A percentile compares a stretch with the other conserved stretches of the same genome.
phyloP scores from a whole-genome alignment of 768 basidiomycete species.

The Hebeloma cylindrosporum region DNA sequence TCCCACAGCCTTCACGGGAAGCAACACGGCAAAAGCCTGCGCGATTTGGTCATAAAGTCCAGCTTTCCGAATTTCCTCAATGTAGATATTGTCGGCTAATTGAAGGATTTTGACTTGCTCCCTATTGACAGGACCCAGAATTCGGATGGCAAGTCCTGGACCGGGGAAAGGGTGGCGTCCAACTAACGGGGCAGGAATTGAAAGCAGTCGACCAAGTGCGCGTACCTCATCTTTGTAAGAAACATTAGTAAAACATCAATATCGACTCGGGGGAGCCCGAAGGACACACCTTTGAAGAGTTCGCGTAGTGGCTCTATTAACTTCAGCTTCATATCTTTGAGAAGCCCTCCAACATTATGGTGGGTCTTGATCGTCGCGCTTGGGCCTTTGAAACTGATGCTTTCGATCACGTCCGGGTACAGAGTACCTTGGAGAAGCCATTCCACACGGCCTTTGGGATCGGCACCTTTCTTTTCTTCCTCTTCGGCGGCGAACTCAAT shows the following conservation, averaged over 20 bases:
- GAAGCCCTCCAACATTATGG: conserved; percentile 95
- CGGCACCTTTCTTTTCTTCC: conserved; percentile 66
- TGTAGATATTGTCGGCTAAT: conserved; percentile 92
- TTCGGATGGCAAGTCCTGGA: conserved; percentile 96
- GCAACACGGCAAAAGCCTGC: conserved; percentile 93
- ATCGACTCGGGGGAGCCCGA: conserved; percentile 10
- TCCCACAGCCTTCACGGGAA: conserved; percentile 96
- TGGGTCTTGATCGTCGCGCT: conserved; percentile 99
- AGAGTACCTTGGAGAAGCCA: conserved; percentile 98
- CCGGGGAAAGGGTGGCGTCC: conserved; percentile 99
- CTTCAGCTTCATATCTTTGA: conserved; percentile 98
- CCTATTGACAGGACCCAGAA: conserved; percentile 91
- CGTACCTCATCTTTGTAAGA: conserved; percentile 99
- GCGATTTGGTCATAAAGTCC: conserved; percentile 90
- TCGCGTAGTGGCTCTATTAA: conserved; percentile 96
- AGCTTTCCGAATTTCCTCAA: conserved; percentile 95
- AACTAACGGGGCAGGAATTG: conserved; percentile 90
- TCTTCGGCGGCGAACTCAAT: conserved; percentile 80
- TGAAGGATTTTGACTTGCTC: conserved; percentile 92
- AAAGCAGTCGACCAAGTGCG: conserved; percentile 84
- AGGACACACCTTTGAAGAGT: conserved; percentile 85
- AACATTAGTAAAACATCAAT: too few relatives aligned
- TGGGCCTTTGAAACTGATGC: conserved; percentile 98
- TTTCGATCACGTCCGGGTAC: conserved; percentile 99
- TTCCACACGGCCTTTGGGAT: conserved; percentile 87